Conservation (phyloP, 148 eudicot genomes). For the Rhododendron molle region DNA sequence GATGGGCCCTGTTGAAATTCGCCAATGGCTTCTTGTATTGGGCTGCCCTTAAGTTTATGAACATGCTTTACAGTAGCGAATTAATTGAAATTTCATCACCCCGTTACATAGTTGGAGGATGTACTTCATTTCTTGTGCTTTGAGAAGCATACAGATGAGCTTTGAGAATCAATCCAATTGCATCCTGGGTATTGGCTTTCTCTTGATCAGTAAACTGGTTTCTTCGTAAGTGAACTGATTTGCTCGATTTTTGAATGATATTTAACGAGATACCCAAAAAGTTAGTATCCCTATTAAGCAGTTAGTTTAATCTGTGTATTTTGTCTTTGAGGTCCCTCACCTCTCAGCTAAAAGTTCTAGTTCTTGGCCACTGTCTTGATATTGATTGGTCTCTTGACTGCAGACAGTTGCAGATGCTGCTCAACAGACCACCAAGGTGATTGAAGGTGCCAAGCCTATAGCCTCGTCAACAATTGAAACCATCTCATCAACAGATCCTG, state of each 20-base stretch:
- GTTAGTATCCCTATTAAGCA: not conserved
- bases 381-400: constrained; percentile 8
- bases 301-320: not conserved
- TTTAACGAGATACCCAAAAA: not conserved
- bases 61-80: not conserved
- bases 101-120: not conserved
- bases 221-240: not conserved
- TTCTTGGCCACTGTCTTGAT: not conserved
- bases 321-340: not conserved
- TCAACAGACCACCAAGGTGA: constrained; percentile 65
- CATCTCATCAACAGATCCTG: constrained; percentile 70
- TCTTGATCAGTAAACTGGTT: not conserved
- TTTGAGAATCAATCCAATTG: not conserved
- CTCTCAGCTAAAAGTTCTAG: not conserved
- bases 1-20: not conserved
- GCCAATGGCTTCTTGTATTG: not conserved
- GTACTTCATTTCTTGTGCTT: not conserved
- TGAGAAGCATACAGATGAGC: not conserved
- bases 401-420: constrained; percentile 90
- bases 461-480: constrained; percentile 79
- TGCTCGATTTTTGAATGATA: not conserved
- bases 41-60: not conserved
- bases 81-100: not conserved
- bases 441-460: constrained; percentile 66
- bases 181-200: not conserved